Percentiles rank a stretch among this genome's conserved stretches.
phyloP scores from a whole-genome alignment of 495 filamentous ascomycete species.

The Tetracladium setigerum region DNA sequence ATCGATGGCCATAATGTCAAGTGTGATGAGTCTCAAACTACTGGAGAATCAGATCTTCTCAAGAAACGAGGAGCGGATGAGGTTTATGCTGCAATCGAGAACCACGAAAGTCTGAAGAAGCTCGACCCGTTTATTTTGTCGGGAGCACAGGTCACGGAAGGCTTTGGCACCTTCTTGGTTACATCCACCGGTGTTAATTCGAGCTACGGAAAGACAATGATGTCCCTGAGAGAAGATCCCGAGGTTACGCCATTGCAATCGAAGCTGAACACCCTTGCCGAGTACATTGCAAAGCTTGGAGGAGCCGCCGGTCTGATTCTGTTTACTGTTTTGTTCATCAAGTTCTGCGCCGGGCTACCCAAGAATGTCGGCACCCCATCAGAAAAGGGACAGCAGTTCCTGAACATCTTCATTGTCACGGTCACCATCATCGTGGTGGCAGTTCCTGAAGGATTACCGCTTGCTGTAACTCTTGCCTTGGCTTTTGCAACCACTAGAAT shows the following conservation, averaged over 20 bases:
- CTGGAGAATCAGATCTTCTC: slow-evolving; percentile 77
- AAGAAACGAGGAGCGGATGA: slow-evolving; percentile 67
- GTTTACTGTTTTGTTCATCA: slow-evolving; percentile 89
- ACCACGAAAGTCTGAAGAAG: slow-evolving; percentile 67
- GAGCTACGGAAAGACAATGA: slow-evolving; percentile 85
- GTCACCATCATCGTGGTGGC: slow-evolving; percentile 95
- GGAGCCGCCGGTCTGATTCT: slow-evolving; percentile 74
- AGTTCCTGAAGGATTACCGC: slow-evolving; percentile 85
- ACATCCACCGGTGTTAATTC: slow-evolving; percentile 86
- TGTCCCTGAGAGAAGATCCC: slow-evolving; percentile 82
- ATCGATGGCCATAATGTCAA: slow-evolving; percentile 66
- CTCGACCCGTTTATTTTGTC: slow-evolving; percentile 93
- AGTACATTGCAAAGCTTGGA: slow-evolving; percentile 91
- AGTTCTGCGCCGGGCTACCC: slow-evolving; percentile 66
- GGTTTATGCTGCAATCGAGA: slow-evolving; percentile 72
- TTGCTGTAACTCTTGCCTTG: slow-evolving; percentile 88
- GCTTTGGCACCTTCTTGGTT: slow-evolving; percentile 74
- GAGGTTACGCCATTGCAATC: slow-evolving; percentile 93
- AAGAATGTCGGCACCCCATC: slow-evolving; percentile 45
- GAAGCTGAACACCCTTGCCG: slow-evolving; percentile 84
- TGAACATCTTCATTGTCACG: slow-evolving; percentile 89
- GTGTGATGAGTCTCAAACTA: slow-evolving; percentile 77
- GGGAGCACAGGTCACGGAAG: slow-evolving; percentile 86
- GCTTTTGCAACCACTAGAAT: slow-evolving; percentile 93
- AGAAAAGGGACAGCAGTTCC: slow-evolving; percentile 78